Evolutionary conservation across 78 protist species (phyloP), one percentile per base, ranked within the genome.

Genomic region (Polysphondylium violaceum): DNA sequence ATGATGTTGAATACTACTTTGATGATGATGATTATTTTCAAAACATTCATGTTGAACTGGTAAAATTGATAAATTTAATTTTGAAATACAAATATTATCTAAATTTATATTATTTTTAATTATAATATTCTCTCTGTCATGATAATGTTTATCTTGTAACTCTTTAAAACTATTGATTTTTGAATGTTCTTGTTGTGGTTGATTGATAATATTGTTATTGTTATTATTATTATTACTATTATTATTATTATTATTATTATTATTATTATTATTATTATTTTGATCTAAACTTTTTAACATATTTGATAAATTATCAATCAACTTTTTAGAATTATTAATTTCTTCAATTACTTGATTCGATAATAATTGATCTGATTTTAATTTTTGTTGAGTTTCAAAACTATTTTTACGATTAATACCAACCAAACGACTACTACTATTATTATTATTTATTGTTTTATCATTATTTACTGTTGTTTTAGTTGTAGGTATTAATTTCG

Each of bases 381-480:
- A 63, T 19, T 65, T n/a, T 38, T 65, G 73, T 19, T 23, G 31
- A n/a, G n/a, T n/a, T n/a, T n/a, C n/a, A n/a, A n/a, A n/a, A n/a
- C n/a, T 56, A 14, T 56, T 56, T n/a, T 56, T 56, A 14, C 21
- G 12, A 56, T 56, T 56, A 56, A 4, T 17, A 17, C 7, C 5
- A 14, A 17, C 21, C 12, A 4, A n/a, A 14, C 16, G 12, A 56
- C 21, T 56, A 56, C 21, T 56, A 47, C 11, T 47, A 47, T 14
- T 47, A 47, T 47, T 47, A 47, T 47, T 47, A 38, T 38, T 31
- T 21, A 41, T 14, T 60, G 58, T 1, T 19, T 58, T 1, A 19
- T 41, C 33, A 38, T 51, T 25, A 59, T n/a, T 44, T 43, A 59
- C 8, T 76, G 86, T 76, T 76, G 86, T 40, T 64, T 44, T 14